Percentiles rank a stretch among this genome's conserved stretches.
Conservation (phyloP, 306 rosid genomes). For the Pueraria montana region DNA sequence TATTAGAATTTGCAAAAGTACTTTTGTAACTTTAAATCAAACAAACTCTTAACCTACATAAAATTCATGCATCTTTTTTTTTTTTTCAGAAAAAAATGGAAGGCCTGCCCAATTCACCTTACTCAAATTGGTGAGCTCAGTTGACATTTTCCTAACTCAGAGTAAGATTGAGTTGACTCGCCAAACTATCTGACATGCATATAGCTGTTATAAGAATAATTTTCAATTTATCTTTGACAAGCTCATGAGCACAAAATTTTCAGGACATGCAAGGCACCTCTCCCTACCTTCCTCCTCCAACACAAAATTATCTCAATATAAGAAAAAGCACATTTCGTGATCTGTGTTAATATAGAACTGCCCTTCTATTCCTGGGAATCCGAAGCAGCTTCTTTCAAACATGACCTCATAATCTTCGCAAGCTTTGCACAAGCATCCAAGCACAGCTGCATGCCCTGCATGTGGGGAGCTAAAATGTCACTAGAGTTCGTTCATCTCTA, state of each 20-base stretch:
- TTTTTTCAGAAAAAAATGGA: background rate
- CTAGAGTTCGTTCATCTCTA: background rate
- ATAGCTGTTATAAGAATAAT: constrained; percentile 28
- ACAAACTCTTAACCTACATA: background rate
- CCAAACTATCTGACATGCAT: constrained; percentile 18
- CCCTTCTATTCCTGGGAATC: constrained; percentile 62
- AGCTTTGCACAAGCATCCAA: constrained; percentile 92
- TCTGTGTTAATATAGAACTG: constrained; percentile 16
- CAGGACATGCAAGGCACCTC: constrained; percentile 34
- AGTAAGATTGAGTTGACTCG: background rate
- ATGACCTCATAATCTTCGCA: constrained; percentile 79
- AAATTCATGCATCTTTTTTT: background rate
- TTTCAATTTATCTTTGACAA: constrained; percentile 41
- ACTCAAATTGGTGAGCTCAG: no score
- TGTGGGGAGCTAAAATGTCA: constrained; percentile 38
- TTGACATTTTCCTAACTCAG: background rate
- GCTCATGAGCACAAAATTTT: constrained; percentile 57
- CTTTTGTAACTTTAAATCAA: no score
- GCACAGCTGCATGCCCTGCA: constrained; percentile 92
- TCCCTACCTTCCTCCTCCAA: constrained; percentile 18
- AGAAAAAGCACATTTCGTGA: constrained; percentile 39
- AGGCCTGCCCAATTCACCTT: background rate
- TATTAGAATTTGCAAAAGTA: no score
- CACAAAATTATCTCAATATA: constrained; percentile 41
- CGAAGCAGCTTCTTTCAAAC: constrained; percentile 76